Evolutionary conservation across 164 flowering plant species (phyloP).

Genomic region (Piper longum): DNA sequence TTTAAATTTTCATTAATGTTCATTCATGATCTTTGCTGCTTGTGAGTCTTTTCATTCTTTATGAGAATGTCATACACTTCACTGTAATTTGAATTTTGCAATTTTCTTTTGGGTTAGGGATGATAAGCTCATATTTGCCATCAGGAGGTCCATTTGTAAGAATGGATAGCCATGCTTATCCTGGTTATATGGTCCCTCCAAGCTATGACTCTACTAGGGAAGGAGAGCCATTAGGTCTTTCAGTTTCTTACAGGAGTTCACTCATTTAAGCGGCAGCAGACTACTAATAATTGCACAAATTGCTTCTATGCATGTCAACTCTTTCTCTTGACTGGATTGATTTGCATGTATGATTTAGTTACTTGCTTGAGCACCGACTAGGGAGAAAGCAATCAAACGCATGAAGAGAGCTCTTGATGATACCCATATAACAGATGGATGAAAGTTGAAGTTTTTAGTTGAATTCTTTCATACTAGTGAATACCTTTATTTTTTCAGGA

Average conservation of each 20-base stretch:
- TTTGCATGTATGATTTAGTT: slow-evolving; percentile 32
- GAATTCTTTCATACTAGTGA: too few species aligned
- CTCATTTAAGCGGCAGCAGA: too few species aligned
- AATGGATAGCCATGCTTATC: slow-evolving; percentile 97
- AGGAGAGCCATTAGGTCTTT: slow-evolving; percentile 32
- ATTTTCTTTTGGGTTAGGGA: slow-evolving; percentile 34
- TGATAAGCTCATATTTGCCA: slow-evolving; percentile 85
- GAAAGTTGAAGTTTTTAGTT: too few species aligned
- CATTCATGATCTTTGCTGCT: background rate
- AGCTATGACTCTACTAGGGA: slow-evolving; percentile 95
- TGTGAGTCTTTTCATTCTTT: background rate
- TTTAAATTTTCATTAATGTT: too few species aligned
- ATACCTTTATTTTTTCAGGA: slow-evolving; percentile 27
- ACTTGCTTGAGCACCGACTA: slow-evolving; percentile 95
- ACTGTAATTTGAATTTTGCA: background rate
- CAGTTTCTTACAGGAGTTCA: background rate
- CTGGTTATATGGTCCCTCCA: slow-evolving; percentile 95
- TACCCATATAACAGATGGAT: slow-evolving; percentile 61
- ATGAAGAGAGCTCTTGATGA: slow-evolving; percentile 97
- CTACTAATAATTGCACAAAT: too few species aligned
- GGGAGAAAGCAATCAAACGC: slow-evolving; percentile 90
- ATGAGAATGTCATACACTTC: background rate
- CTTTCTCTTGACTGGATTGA: background rate
- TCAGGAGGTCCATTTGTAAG: slow-evolving; percentile 97
- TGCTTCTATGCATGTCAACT: too few species aligned